These are phyloP conservation scores for Komagataella phaffii DNA, from an alignment of 805 yeast genomes.

Conservation along the genomic window DNA sequence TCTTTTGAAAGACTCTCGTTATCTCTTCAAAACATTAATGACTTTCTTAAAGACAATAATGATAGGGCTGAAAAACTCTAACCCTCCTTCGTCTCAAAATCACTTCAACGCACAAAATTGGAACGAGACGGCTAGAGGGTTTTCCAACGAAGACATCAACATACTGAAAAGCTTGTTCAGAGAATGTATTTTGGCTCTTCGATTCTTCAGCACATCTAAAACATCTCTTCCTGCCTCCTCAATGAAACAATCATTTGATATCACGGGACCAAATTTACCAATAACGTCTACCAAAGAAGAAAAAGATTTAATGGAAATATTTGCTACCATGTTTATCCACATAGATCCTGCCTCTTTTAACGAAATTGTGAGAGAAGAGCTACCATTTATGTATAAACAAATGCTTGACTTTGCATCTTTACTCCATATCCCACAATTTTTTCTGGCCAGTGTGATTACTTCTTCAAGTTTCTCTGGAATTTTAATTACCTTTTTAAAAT, in stretches of 20 bases:
- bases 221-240: slow-evolving; percentile 26
- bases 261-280: slow-evolving; percentile 72
- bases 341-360: slow-evolving; percentile 93
- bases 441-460: slow-evolving; percentile 87
- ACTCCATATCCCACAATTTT: slow-evolving; percentile 85
- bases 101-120: slow-evolving; percentile 45
- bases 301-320: slow-evolving; percentile 88
- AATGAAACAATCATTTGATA: slow-evolving; percentile 33
- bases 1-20: slow-evolving; percentile 78
- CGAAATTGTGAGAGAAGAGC: slow-evolving; percentile 75
- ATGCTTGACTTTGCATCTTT: slow-evolving; percentile 77
- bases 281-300: slow-evolving; percentile 86
- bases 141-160: slow-evolving; percentile 69
- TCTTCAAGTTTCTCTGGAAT: slow-evolving; percentile 86
- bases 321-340: slow-evolving; percentile 87
- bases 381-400: slow-evolving; percentile 63
- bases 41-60: slow-evolving; percentile 83
- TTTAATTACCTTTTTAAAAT: slow-evolving; percentile 60
- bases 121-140: slow-evolving; percentile 80
- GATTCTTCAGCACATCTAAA: slow-evolving; percentile 52
- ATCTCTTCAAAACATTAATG: slow-evolving; percentile 76
- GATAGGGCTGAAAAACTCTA: slow-evolving; percentile 79
- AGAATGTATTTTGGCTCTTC: slow-evolving; percentile 72
- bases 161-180: slow-evolving; percentile 67
- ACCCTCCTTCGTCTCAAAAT: slow-evolving; percentile 58